Evolutionary conservation across 768 basidiomycete genomes (phyloP).

Genomic region (Russula emetica): DNA sequence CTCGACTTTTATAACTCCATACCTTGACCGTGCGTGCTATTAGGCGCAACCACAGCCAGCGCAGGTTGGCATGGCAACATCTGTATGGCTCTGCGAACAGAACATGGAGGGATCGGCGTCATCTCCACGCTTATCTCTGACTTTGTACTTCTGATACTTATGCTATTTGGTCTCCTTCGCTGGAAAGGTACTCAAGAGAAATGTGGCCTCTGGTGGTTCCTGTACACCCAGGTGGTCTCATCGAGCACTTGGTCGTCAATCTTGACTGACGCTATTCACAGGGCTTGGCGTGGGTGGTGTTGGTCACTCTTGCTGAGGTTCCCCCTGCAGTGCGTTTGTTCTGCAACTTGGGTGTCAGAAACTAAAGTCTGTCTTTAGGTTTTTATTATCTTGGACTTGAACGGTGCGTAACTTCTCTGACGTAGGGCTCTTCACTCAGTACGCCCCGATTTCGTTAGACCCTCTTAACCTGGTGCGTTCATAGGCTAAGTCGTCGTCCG

Average conservation of each 20-base stretch:
- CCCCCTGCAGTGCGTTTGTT: constrained; percentile 17
- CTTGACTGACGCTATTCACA: background rate
- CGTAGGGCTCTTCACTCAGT: background rate
- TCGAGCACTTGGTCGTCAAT: background rate
- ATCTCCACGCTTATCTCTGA: constrained; percentile 13
- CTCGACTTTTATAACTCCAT: background rate
- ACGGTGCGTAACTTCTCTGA: constrained; percentile 8
- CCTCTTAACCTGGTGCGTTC: constrained; percentile 23
- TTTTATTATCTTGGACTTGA: constrained; percentile 20
- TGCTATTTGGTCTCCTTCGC: constrained; percentile 18
- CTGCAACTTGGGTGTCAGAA: background rate
- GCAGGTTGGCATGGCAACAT: constrained; percentile 1
- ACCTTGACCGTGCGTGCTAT: background rate
- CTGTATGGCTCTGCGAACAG: background rate
- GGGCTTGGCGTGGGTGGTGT: constrained; percentile 11
- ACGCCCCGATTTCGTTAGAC: background rate
- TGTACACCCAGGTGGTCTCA: constrained; percentile 12
- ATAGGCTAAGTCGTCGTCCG: background rate
- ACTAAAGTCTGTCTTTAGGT: constrained; percentile 3
- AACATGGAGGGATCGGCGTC: background rate
- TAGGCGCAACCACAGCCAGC: background rate
- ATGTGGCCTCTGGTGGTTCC: constrained; percentile 10
- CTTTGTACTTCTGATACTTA: constrained; percentile 17
- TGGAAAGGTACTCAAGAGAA: background rate
- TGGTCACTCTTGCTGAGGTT: constrained; percentile 18